Percentiles rank a stretch among this genome's conserved stretches.
These are phyloP conservation scores for Neophaeococcomyces aloes DNA, from an alignment of 2,329 filamentous ascomycete species.

Conservation along the genomic window DNA sequence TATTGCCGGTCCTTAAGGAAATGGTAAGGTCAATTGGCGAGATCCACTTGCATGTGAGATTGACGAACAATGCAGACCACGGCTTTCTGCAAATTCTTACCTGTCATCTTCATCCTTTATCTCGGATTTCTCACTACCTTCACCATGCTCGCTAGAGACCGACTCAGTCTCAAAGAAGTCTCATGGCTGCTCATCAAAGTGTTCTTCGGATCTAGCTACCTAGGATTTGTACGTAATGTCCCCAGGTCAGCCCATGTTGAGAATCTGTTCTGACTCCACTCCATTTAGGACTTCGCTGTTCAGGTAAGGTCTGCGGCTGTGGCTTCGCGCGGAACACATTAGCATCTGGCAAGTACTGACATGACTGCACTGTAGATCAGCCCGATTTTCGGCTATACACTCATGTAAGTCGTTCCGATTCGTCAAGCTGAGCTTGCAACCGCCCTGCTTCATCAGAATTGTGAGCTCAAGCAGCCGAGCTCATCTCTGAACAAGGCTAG, in stretches of 20 bases:
- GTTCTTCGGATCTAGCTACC: slow-evolving; percentile 50
- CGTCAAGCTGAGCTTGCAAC: neutral
- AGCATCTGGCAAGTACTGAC: slow-evolving; percentile 1
- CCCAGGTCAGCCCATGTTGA: neutral
- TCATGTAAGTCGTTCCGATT: slow-evolving; percentile 17
- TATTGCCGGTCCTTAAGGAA: slow-evolving; percentile 74
- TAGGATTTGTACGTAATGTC: slow-evolving; percentile 40
- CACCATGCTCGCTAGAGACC: slow-evolving; percentile 48
- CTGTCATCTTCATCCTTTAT: slow-evolving; percentile 71
- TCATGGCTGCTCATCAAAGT: slow-evolving; percentile 52
- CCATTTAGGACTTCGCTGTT: slow-evolving; percentile 4
- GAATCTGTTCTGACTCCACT: neutral
- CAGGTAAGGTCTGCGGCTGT: slow-evolving; percentile 31
- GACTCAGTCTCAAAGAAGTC: slow-evolving; percentile 46
- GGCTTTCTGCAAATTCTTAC: slow-evolving; percentile 75
- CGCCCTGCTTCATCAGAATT: neutral
- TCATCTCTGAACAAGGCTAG: neutral
- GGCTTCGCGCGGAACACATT: slow-evolving; percentile 22
- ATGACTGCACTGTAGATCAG: slow-evolving; percentile 18
- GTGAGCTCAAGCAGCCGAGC: neutral
- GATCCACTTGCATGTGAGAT: neutral
- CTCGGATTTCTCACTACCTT: slow-evolving; percentile 77
- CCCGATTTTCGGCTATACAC: slow-evolving; percentile 21
- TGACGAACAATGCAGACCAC: slow-evolving; percentile 44
- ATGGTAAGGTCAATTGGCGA: slow-evolving; percentile 50